phyloP scores from a whole-genome alignment of 345 rosid genomes.

The Eutrema yunnanense region DNA sequence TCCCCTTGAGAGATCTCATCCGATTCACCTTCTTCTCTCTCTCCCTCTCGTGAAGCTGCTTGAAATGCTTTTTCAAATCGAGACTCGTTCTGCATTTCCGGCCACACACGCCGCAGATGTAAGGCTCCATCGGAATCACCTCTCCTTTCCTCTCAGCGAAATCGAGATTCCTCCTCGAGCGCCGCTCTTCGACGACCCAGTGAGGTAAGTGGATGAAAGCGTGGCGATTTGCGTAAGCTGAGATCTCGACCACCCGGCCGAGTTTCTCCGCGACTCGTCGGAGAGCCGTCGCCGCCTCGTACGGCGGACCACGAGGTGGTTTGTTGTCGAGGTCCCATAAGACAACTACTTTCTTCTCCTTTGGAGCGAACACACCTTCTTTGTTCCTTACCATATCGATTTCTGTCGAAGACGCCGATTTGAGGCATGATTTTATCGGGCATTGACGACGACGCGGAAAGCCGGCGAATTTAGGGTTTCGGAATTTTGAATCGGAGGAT shows the following conservation, averaged over 20 bases:
- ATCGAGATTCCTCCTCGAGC: slow-evolving; percentile 49
- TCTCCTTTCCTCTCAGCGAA: slow-evolving; percentile 62
- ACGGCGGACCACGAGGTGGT: slow-evolving; percentile 85
- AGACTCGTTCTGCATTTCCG: slow-evolving; percentile 75
- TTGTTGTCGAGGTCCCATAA: slow-evolving; percentile 98
- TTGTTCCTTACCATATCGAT: slow-evolving; percentile 81
- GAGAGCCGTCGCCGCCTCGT: slow-evolving; percentile 60
- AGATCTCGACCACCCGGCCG: slow-evolving; percentile 69
- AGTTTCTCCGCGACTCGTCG: slow-evolving; percentile 52
- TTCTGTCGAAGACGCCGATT: slow-evolving; percentile 40
- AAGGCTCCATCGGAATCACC: slow-evolving; percentile 33
- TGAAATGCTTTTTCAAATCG: slow-evolving; percentile 81
- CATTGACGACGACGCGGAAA: slow-evolving; percentile 12
- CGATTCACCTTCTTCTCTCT: slow-evolving; percentile 78
- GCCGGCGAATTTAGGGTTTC: not conserved
- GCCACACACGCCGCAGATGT: slow-evolving; percentile 75
- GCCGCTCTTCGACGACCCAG: slow-evolving; percentile 68
- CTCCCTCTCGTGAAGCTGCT: slow-evolving; percentile 85
- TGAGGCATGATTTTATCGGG: slow-evolving; percentile 24
- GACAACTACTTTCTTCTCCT: slow-evolving; percentile 63
- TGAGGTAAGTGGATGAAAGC: slow-evolving; percentile 79
- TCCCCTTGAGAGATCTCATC: slow-evolving; percentile 74
- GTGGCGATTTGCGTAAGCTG: slow-evolving; percentile 88
- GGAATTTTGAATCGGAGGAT: not conserved
- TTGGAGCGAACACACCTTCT: slow-evolving; percentile 65